phyloP scores from a whole-genome alignment of 2,329 filamentous ascomycete genomes.

The Neofusicoccum cordaticola region DNA sequence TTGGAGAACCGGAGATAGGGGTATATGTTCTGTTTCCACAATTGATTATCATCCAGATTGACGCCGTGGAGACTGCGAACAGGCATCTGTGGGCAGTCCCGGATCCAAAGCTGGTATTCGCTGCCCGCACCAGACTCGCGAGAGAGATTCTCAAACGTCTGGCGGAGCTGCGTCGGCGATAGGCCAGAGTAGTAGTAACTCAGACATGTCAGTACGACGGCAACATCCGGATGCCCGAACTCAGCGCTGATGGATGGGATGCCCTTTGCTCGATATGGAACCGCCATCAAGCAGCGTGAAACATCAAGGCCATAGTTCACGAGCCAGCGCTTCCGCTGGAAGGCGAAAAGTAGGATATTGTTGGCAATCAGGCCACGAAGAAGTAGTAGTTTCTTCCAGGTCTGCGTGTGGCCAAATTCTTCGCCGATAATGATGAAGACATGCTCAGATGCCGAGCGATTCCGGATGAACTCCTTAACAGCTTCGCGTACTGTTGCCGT shows the following conservation, averaged over 20 bases:
- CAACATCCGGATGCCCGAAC: conserved; percentile 66
- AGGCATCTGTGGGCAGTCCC: conserved; percentile 36
- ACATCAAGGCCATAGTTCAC: conserved; percentile 62
- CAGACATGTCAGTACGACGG: conserved; percentile 63
- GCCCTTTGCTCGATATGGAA: conserved; percentile 67
- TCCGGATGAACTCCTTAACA: conserved; percentile 51
- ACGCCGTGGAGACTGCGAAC: conserved; percentile 28
- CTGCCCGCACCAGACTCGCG: conserved; percentile 51
- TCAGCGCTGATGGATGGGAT: conserved; percentile 61
- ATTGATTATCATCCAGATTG: conserved; percentile 45
- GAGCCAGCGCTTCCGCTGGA: conserved; percentile 60
- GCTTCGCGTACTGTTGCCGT: conserved; percentile 38
- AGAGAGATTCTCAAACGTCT: conserved; percentile 47
- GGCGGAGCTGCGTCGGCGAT: conserved; percentile 47
- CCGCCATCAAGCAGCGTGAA: conserved; percentile 36
- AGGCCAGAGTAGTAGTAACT: conserved; percentile 66
- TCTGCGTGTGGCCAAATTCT: conserved; percentile 27
- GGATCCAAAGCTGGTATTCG: conserved; percentile 54
- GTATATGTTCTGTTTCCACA: conserved; percentile 53
- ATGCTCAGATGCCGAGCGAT: conserved; percentile 51
- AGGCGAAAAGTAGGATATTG: conserved; percentile 53
- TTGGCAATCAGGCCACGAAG: conserved; percentile 56
- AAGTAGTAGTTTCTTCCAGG: conserved; percentile 40
- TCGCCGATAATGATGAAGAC: conserved; percentile 45
- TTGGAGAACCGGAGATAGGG: conserved; percentile 54